These are phyloP conservation scores for Backusella westeae DNA, from an alignment of 192 early-diverging fungal species.

Conservation along the genomic window DNA sequence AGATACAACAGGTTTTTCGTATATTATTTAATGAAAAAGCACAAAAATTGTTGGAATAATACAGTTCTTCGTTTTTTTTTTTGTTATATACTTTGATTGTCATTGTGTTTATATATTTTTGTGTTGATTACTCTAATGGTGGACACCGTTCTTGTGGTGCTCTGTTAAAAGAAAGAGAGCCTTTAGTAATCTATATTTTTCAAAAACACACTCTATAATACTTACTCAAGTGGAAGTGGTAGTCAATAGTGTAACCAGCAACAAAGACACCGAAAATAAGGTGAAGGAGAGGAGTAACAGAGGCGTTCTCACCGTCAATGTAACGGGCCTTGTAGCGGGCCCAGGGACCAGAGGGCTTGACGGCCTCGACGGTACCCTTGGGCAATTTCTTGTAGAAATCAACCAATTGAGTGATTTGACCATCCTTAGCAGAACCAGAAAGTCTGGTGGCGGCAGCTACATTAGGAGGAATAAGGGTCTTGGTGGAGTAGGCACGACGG, in stretches of 20 bases:
- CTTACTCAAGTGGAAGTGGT: slow-evolving; percentile 76
- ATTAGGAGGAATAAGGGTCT: slow-evolving; percentile 71
- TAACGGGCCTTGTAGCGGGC: slow-evolving; percentile 68
- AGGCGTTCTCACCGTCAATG: slow-evolving; percentile 71
- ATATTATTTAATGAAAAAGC: background rate
- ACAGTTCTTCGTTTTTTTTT: background rate
- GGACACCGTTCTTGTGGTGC: slow-evolving; percentile 82
- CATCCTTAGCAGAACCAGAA: slow-evolving; percentile 52
- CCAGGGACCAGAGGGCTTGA: slow-evolving; percentile 54
- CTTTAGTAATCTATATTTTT: background rate
- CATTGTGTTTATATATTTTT: background rate
- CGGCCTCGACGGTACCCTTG: slow-evolving; percentile 58
- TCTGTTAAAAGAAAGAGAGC: slow-evolving; percentile 34
- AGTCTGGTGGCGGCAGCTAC: slow-evolving; percentile 65
- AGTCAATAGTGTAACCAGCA: slow-evolving; percentile 70
- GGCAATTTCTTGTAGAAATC: slow-evolving; percentile 74
- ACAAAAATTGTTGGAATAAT: slow-evolving; percentile 7
- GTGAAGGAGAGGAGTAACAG: slow-evolving; percentile 63
- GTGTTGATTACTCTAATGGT: slow-evolving; percentile 58
- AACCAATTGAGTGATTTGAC: slow-evolving; percentile 63
- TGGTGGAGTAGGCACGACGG: slow-evolving; percentile 44
- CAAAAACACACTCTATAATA: background rate
- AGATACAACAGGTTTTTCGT: background rate
- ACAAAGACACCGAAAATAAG: slow-evolving; percentile 58
- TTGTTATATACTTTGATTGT: background rate